phyloP scores from a whole-genome alignment of 495 filamentous ascomycete species.

The Clavariopsis aquatica region DNA sequence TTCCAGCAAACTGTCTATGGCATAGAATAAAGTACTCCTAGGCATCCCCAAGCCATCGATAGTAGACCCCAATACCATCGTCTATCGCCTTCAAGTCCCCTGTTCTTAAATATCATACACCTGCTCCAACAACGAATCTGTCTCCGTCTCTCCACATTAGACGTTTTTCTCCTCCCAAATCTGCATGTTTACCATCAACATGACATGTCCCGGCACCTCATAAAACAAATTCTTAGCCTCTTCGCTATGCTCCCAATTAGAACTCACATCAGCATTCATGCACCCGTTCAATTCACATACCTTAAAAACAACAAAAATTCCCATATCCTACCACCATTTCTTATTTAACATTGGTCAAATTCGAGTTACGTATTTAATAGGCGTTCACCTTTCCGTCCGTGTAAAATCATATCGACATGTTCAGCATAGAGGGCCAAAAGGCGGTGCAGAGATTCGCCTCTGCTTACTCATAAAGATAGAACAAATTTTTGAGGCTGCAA shows the following conservation, averaged over 20 bases:
- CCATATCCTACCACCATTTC: conserved; percentile 5
- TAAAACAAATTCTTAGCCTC: not conserved
- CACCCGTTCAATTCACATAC: not conserved
- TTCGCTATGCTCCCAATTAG: not conserved
- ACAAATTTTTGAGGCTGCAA: too few species aligned
- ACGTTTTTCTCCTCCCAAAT: not conserved
- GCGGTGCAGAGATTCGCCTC: not conserved
- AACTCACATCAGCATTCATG: not conserved
- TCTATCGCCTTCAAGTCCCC: not conserved
- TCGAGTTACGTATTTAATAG: conserved; percentile 2
- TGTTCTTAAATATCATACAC: conserved; percentile 9
- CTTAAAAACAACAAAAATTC: conserved; percentile 11
- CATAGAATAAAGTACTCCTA: too few species aligned
- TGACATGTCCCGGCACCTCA: not conserved
- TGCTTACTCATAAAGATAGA: too few species aligned
- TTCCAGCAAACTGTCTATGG: too few species aligned
- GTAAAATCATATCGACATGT: not conserved
- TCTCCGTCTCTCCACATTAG: conserved; percentile 5
- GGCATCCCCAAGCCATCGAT: too few species aligned
- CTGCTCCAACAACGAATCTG: conserved; percentile 1
- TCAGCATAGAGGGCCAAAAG: not conserved
- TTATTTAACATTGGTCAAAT: conserved; percentile 1
- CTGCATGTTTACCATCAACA: not conserved
- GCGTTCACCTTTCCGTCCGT: not conserved
- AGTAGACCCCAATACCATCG: not conserved